Conservation (phyloP, 2,329 filamentous ascomycete genomes). For the Pseudocercospora cruenta region DNA sequence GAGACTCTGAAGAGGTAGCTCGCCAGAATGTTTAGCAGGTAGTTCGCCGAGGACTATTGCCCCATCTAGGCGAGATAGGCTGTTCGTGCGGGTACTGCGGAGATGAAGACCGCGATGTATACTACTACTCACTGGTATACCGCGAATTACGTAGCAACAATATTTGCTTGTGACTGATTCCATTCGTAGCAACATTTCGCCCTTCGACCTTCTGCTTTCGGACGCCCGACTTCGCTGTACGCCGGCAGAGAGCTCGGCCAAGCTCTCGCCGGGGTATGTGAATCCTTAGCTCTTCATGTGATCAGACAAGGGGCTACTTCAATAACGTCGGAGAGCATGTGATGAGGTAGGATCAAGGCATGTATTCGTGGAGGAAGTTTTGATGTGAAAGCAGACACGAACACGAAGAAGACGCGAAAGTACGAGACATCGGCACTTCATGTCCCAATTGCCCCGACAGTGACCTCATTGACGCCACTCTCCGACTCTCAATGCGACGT, state of each 20-base stretch:
- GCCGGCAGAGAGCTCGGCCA: not conserved
- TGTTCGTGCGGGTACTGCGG: slow-evolving; percentile 13
- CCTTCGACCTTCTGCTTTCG: slow-evolving; percentile 2
- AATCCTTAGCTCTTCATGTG: not conserved
- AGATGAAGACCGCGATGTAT: not conserved
- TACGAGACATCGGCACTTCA: not conserved
- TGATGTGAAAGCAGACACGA: not conserved
- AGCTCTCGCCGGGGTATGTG: not conserved
- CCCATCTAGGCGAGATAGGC: slow-evolving; percentile 16
- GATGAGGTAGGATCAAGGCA: too few relatives aligned
- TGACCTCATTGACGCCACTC: too few relatives aligned
- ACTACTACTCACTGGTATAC: not conserved
- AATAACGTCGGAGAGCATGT: not conserved
- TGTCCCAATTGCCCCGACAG: not conserved
- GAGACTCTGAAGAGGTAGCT: not conserved
- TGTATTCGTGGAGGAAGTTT: not conserved
- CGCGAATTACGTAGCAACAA: slow-evolving; percentile 1
- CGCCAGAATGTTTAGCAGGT: not conserved
- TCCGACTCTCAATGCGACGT: not conserved
- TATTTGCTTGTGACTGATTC: not conserved
- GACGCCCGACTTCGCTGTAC: not conserved
- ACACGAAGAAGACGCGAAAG: not conserved
- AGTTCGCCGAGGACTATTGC: not conserved
- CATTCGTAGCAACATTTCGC: not conserved
- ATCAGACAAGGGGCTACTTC: not conserved